Base-by-base conservation (phyloP, 306 rosid genomes). In the Trifolium pratense region DNA sequence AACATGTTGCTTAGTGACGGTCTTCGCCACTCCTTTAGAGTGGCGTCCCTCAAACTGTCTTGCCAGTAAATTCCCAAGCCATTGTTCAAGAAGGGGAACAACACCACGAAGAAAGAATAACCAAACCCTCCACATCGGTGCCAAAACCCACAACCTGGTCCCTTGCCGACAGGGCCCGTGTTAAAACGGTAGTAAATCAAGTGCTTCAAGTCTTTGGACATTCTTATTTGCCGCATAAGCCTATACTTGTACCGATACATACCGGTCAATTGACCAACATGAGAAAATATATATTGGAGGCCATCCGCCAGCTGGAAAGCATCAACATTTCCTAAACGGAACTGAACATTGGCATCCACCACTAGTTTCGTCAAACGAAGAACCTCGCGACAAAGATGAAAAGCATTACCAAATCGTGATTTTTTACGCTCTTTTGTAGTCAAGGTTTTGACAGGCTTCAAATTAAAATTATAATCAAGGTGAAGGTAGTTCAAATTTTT, bases 81-180 rank as follows among this genome's bases (percentile, higher is more conserved):
- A 94, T 45, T 97, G 79, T 79, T 94, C 99, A 70, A 94, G 84
- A 39, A 94, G 97, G 51, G 99, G 97, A 70, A 94, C 99, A 43
- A 94, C 91, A 73, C 99, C 99, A 63, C 99, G 96, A 17, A 94
- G 97, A 78, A 94, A 94, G 78, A 94, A 94, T 68, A 94, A 82
- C 99, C 99, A 94, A 52, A 94, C 99, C 78, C 99, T 90, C 99
- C 99, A 94, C 99, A 94, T 94, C 0, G 99, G 99, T 4, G 99
- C 99, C 99, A 94, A 82, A 94, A 83, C 70, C 97, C 99, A 82
- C 99, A 91, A 52, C 99, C 99, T 12, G 99, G 99, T 45, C 99
- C 99, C 73, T 94, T 94, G 63, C 99, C 99, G 7, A 94, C 99
- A 60, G 99, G 99, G 15, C 99, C 99, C 51, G 99, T 94, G 82